phyloP scores from a whole-genome alignment of 2,329 filamentous ascomycete species.

The Cercospora sp. region DNA sequence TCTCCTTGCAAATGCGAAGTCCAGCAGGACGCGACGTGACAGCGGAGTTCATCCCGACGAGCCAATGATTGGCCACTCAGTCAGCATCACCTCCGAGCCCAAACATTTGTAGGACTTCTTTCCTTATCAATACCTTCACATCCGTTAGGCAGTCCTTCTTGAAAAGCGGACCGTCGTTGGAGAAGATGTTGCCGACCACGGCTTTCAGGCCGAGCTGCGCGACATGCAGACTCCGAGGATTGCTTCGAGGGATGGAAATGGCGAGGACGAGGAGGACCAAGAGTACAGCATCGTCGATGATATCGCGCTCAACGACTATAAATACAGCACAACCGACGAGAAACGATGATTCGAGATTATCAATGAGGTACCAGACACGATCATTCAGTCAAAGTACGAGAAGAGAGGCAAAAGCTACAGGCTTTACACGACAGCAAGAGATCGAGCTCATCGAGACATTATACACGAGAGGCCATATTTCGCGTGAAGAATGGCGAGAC shows the following conservation, averaged over 20 bases:
- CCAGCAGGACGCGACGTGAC: neutral
- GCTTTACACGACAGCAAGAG: slow-evolving; percentile 22
- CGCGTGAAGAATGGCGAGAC: slow-evolving; percentile 26
- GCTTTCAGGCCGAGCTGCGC: slow-evolving; percentile 9
- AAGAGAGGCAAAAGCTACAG: neutral
- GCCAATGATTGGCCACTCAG: neutral
- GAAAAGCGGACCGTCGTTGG: too few relatives aligned
- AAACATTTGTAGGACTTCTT: neutral
- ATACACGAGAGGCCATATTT: slow-evolving; percentile 23
- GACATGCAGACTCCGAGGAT: slow-evolving; percentile 19
- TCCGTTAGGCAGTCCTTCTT: neutral
- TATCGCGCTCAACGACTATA: neutral
- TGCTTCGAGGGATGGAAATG: slow-evolving; percentile 19
- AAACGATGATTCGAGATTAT: neutral
- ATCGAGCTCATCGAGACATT: slow-evolving; percentile 22
- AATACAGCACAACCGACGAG: neutral
- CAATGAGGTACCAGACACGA: slow-evolving; percentile 1
- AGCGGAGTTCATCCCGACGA: neutral
- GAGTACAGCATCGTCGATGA: neutral
- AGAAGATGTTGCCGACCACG: slow-evolving; percentile 2
- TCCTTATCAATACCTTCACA: neutral
- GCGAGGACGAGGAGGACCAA: slow-evolving; percentile 10
- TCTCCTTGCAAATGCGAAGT: neutral
- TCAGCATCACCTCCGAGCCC: neutral
- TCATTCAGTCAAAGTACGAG: neutral